Base-by-base conservation (phyloP, 306 rosid genomes). In the Carpinus fangiana region DNA sequence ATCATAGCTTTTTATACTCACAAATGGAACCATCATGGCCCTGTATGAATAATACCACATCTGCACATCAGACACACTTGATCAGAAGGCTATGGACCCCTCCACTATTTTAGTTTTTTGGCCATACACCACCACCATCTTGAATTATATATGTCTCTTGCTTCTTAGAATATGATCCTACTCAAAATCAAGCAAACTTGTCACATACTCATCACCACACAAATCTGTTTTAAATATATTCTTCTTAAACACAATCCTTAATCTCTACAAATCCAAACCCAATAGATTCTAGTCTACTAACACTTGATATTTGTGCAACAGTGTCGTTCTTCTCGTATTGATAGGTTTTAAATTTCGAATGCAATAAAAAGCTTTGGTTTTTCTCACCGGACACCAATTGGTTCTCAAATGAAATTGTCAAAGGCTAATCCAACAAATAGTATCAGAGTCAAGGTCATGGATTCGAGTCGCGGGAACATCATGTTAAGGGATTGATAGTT, bases 11-110 rank as follows among this genome's bases (percentile, higher is more conserved):
- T 68, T 72, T 36, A 1, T 68, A 84, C 45, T 72, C 81, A 74
- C 80, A 76, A 85, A 71, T 41, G 88, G 91, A 84, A 85, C 76
- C 73, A 85, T 83, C 86, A 87, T 80, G 64, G 76, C 80, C 73
- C 70, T 74, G 50, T 57, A 79, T 84, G 86, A 80, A 84, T 82
- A 84, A 82, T 78, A 75, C 74, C 86, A 86, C 86, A 73, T 53
- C 82, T 81, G 82, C 83, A 81, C 76, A 73, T 75, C 80, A 34
- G 81, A 72, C 79, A 76, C 80, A 56, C 56, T 64, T 76, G 72
- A 83, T 76, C 75, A 38, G 45, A 47, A 41, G 76, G 45, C 65
- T 34, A 7, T 62, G 87, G 83, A 64, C 81, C 90, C 76, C 81
- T 68, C 76, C 84, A 61, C 85, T 52, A 75, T 77, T 77, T 64